Conservation (phyloP, 192 early-diverging fungal genomes). For the Backusella tarrabulga region DNA sequence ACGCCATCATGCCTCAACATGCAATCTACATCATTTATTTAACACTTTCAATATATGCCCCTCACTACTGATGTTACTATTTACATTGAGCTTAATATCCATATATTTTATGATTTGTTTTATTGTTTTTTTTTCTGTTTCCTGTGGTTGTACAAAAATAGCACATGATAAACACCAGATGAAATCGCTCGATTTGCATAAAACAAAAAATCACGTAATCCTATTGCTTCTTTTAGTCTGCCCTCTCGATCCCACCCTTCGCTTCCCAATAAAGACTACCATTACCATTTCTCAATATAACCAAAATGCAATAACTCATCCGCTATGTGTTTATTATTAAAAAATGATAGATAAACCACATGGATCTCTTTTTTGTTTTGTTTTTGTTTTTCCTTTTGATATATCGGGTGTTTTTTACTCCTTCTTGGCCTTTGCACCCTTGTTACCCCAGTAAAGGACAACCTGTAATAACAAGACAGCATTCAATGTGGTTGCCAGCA, state of each 20-base stretch:
- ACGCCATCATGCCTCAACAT: neutral
- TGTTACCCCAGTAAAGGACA: conserved; percentile 70
- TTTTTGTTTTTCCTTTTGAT: neutral
- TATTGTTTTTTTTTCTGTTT: neutral
- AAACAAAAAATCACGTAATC: neutral
- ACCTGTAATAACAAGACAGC: conserved; percentile 77
- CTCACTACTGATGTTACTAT: neutral
- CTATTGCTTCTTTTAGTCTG: neutral
- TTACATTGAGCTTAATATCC: neutral
- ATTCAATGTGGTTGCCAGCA: conserved; percentile 76
- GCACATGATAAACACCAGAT: neutral
- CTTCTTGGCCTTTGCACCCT: neutral
- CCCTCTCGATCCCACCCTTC: no score
- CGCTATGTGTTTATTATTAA: neutral
- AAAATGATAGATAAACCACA: neutral
- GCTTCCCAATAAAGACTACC: neutral
- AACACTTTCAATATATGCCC: neutral
- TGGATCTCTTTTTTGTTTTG: neutral
- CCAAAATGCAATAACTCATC: neutral
- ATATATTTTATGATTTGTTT: no score
- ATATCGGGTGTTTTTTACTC: neutral
- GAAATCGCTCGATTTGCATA: neutral
- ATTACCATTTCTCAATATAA: neutral
- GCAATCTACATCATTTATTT: neutral
- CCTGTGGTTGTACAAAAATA: neutral